These are phyloP conservation scores for Maudiozyma serrabonitensis DNA, from an alignment of 805 yeast genomes.

Conservation along the genomic window DNA sequence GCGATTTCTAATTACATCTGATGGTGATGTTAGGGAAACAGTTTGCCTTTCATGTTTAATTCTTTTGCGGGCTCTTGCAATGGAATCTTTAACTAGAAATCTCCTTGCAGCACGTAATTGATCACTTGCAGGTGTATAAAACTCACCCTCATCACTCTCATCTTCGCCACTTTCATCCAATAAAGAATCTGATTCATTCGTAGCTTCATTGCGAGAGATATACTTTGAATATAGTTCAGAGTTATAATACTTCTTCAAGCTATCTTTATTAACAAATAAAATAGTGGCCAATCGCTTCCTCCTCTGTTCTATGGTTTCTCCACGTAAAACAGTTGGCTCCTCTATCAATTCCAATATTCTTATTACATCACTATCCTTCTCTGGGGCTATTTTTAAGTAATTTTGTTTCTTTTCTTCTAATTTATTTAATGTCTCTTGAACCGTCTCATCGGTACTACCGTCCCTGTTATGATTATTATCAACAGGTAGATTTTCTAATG, in stretches of 20 bases:
- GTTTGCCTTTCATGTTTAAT: conserved; percentile 27
- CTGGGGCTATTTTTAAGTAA: conserved; percentile 39
- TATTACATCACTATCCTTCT: conserved; percentile 57
- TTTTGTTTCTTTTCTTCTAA: conserved; percentile 12
- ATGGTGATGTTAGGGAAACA: conserved; percentile 27
- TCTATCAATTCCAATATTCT: conserved; percentile 37
- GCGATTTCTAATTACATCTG: conserved; percentile 38
- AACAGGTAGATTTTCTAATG: conserved; percentile 16
- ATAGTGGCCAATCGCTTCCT: conserved; percentile 47
- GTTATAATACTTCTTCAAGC: conserved; percentile 10
- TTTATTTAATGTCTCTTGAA: conserved; percentile 19
- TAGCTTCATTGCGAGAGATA: neutral
- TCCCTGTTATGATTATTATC: conserved; percentile 11
- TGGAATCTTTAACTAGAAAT: conserved; percentile 42
- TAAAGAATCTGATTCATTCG: neutral
- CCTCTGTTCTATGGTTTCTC: conserved; percentile 53
- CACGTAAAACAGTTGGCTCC: conserved; percentile 47
- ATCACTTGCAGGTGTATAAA: conserved; percentile 68
- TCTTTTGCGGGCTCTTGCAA: conserved; percentile 37
- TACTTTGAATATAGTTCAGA: neutral
- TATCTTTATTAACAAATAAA: conserved; percentile 29
- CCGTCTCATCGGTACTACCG: conserved; percentile 14
- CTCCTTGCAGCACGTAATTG: conserved; percentile 45
- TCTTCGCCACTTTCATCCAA: conserved; percentile 20
- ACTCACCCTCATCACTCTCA: conserved; percentile 63